Evolutionary conservation across 805 yeast species (phyloP).

Genomic region (Millerozyma miso): DNA sequence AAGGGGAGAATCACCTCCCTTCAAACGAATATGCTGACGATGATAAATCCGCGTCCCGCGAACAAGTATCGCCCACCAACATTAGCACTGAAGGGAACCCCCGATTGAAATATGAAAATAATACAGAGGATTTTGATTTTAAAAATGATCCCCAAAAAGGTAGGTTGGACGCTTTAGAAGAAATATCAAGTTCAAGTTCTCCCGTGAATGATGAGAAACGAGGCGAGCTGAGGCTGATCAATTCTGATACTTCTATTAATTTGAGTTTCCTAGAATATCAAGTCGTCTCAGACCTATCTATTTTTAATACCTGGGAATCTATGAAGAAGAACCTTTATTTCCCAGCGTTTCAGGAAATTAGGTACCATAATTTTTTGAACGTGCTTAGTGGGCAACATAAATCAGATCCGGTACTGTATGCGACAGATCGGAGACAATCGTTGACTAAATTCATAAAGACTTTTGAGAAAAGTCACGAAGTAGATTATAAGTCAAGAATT

Average conservation of each 20-base stretch:
- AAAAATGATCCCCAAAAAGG: not conserved
- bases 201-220: too few relatives aligned
- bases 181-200: not conserved
- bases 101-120: not conserved
- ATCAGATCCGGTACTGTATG: constrained; percentile 37
- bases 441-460: constrained; percentile 24
- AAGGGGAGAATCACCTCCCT: too few relatives aligned
- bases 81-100: not conserved
- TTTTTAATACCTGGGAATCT: constrained; percentile 22
- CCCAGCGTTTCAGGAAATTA: constrained; percentile 25
- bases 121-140: not conserved
- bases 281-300: constrained; percentile 18
- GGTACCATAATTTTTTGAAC: constrained; percentile 31
- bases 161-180: not conserved
- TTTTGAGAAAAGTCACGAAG: constrained; percentile 10
- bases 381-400: constrained; percentile 26
- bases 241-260: not conserved
- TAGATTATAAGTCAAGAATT: constrained; percentile 5
- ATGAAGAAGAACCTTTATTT: constrained; percentile 18
- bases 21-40: not conserved
- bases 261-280: constrained; percentile 6
- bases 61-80: not conserved
- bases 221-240: too few relatives aligned
- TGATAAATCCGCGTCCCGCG: too few relatives aligned
- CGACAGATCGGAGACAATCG: constrained; percentile 29